A percentile compares a stretch with the other conserved stretches of the same genome.
phyloP scores from a whole-genome alignment of 176 grass and related monocot species.

The Raddia distichophylla region DNA sequence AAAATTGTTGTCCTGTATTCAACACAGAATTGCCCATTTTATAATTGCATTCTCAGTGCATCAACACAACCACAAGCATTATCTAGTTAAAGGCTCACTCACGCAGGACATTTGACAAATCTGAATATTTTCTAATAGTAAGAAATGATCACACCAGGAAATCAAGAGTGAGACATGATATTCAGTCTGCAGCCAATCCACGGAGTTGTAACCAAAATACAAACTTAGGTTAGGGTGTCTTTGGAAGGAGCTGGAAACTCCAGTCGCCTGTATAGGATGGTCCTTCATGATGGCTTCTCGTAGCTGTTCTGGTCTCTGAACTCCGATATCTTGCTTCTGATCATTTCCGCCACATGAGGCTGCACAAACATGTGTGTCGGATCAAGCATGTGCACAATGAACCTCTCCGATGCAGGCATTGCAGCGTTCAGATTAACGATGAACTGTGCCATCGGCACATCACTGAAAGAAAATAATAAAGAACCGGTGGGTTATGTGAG shows the following conservation, averaged over 20 bases:
- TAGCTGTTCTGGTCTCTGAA: constrained; percentile 94
- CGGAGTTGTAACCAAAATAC: background rate
- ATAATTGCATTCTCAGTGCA: background rate
- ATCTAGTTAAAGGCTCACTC: background rate
- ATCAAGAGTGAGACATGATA: background rate
- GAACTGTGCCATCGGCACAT: constrained; percentile 91
- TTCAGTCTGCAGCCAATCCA: background rate
- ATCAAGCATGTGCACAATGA: constrained; percentile 88
- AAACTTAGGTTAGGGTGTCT: background rate
- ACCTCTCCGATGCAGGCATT: constrained; percentile 72
- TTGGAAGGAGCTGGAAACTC: background rate
- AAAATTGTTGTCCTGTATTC: background rate
- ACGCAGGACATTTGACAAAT: background rate
- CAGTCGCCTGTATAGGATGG: background rate
- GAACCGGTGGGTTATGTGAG: background rate
- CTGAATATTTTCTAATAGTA: background rate
- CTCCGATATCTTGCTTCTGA: constrained; percentile 71
- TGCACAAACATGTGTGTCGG: constrained; percentile 91
- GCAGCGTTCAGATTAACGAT: constrained; percentile 78
- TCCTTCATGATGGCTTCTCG: constrained; percentile 68
- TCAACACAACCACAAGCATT: background rate
- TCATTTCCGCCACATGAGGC: constrained; percentile 64
- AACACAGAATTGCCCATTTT: background rate
- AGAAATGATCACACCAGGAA: background rate
- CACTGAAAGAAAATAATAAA: constrained; percentile 41